phyloP scores from a whole-genome alignment of 2,329 filamentous ascomycete genomes.

The Phyllosticta capitalensis region DNA sequence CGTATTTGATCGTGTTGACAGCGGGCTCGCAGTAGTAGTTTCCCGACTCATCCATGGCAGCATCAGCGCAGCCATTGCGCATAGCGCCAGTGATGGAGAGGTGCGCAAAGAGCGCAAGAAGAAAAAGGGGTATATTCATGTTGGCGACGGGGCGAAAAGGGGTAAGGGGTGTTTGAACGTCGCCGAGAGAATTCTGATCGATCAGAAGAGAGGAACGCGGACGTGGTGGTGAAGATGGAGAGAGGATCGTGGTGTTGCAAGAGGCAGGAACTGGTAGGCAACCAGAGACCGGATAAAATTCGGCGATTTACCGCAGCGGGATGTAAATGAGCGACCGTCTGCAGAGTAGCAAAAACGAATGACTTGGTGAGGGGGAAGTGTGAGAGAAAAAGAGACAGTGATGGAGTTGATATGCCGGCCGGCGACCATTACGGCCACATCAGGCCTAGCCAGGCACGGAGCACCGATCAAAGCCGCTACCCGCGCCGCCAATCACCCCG shows the following conservation, averaged over 20 bases:
- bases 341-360: slow-evolving; percentile 1
- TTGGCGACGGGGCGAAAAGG: not conserved
- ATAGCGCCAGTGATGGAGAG: not conserved
- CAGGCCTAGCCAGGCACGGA: not conserved
- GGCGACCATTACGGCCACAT: not conserved
- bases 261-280: not conserved
- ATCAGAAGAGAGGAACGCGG: not conserved
- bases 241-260: not conserved
- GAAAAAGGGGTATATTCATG: slow-evolving; percentile 2
- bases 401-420: not conserved
- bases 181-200: not conserved
- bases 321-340: not conserved
- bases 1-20: slow-evolving; percentile 60
- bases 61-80: slow-evolving; percentile 5
- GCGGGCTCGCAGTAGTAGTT: slow-evolving; percentile 56
- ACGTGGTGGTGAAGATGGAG: not conserved
- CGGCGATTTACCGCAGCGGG: not conserved
- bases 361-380: slow-evolving; percentile 5
- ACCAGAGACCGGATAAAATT: not conserved
- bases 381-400: not conserved
- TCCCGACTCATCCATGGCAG: slow-evolving; percentile 2
- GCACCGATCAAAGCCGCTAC: not conserved
- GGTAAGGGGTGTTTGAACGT: not conserved
- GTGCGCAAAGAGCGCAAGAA: slow-evolving; percentile 1
- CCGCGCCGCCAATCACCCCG: not conserved